phyloP scores from a whole-genome alignment of 768 basidiomycete species.

The Leccinum broughii region DNA sequence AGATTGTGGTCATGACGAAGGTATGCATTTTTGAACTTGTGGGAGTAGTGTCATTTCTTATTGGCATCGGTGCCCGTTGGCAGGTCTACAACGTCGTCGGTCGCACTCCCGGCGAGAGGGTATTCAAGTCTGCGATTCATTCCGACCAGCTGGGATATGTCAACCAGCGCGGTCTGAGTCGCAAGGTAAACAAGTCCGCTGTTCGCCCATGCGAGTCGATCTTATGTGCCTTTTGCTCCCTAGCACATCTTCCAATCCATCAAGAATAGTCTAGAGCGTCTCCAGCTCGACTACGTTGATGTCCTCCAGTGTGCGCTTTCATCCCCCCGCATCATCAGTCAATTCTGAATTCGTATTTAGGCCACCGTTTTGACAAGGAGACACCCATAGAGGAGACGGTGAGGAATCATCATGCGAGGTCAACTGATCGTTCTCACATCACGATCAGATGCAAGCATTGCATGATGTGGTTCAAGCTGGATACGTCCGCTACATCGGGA shows the following conservation, averaged over 20 bases:
- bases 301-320: conserved; percentile 46
- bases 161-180: conserved; percentile 46
- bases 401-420: neutral
- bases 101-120: conserved; percentile 12
- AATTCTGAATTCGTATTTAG: conserved; percentile 19
- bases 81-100: conserved; percentile 48
- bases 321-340: neutral
- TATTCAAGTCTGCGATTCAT: conserved; percentile 20
- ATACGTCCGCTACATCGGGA: conserved; percentile 48
- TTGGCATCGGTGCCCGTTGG: neutral
- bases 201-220: conserved; percentile 11
- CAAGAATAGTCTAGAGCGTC: conserved; percentile 41
- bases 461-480: conserved; percentile 52
- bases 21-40: conserved; percentile 25
- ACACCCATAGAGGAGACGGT: conserved; percentile 51
- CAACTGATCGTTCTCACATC: neutral
- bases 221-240: neutral
- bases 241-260: conserved; percentile 61
- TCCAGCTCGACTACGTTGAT: conserved; percentile 59
- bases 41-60: neutral
- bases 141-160: conserved; percentile 45
- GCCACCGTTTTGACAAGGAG: conserved; percentile 49
- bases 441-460: conserved; percentile 47
- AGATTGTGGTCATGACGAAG: conserved; percentile 83
- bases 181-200: conserved; percentile 42